A percentile compares a stretch with the other conserved stretches of the same genome.
phyloP scores from a whole-genome alignment of 1,284 basidiomycete genomes.

The Cryptococcus sp. region DNA sequence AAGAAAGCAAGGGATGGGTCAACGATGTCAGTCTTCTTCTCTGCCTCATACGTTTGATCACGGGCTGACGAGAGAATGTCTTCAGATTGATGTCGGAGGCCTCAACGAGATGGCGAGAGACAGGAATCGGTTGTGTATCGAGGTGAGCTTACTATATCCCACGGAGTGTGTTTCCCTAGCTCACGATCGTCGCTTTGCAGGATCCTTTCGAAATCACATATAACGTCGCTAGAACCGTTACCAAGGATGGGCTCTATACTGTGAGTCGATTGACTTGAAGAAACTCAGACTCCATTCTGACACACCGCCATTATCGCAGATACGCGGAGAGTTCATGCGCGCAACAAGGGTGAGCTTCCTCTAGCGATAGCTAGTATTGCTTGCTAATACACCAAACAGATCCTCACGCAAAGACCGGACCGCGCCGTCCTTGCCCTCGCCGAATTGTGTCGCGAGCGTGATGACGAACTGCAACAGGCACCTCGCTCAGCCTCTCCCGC shows the following conservation, averaged over 20 bases:
- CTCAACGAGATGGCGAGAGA: conserved; percentile 73
- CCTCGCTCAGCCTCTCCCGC: conserved; percentile 54
- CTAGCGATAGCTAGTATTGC: neutral
- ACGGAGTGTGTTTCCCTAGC: neutral
- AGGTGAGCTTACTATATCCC: conserved; percentile 59
- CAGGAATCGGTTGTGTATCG: conserved; percentile 89
- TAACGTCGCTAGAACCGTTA: conserved; percentile 95
- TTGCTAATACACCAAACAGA: conserved; percentile 43
- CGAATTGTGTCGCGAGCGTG: conserved; percentile 68
- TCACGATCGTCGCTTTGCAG: conserved; percentile 52
- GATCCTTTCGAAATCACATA: conserved; percentile 95
- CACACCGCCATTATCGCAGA: conserved; percentile 59
- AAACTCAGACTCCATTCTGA: neutral
- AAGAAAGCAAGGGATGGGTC: conserved; percentile 90
- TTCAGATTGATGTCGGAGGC: conserved; percentile 56
- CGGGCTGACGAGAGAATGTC: conserved; percentile 53
- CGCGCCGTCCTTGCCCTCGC: conserved; percentile 77
- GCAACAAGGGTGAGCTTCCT: conserved; percentile 65
- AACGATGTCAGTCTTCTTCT: conserved; percentile 68
- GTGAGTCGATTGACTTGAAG: conserved; percentile 56
- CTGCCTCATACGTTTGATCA: conserved; percentile 16
- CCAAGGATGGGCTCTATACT: conserved; percentile 92
- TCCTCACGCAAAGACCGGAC: conserved; percentile 74
- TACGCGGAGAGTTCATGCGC: conserved; percentile 98
- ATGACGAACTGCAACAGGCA: conserved; percentile 53